Evolutionary conservation across 1,284 basidiomycete species (phyloP), one percentile per base, ranked within the genome.

Genomic region (Golubevia pallescens): DNA sequence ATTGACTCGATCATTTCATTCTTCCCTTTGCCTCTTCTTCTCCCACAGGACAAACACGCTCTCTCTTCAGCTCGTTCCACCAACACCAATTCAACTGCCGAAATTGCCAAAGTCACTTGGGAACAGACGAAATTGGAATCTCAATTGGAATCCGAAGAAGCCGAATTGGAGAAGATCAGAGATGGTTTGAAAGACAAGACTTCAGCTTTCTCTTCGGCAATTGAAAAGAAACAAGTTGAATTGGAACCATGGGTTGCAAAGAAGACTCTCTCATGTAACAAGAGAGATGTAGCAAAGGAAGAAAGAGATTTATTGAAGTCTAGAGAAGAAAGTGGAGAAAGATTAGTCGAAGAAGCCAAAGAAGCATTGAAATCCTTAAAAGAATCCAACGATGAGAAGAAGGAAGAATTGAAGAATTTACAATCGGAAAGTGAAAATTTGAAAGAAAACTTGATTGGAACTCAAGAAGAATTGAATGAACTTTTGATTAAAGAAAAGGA

Each of bases 181-280:
- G 80, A 84, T 55, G 67, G 65, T 34, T 77, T 85, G 65, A 81
- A 83, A 61, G 72, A 70, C 59, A 85, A 84, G 74, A 85, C 83
- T 14, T 70, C 76, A 48, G 69, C 67, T 28, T 81, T 85, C 63
- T 76, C 70, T 62, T 68, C 71, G 10, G 70, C 69, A 32, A 78
- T 85, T 65, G 78, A 84, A 65, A 66, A 67, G 56, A 83, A 82
- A 76, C 83, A 85, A 67, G 69, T 70, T 48, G 80, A 85, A 68
- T 75, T 85, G 8, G 78, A 81, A 61, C 83, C 83, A 13, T 85
- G 83, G 83, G 70, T 71, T 23, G 73, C 71, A 63, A 80, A 83
- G 71, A 78, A 80, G 62, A 77, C 72, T 38, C 78, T 76, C 54
- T 68, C 72, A 61, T 61, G 69, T 13, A 71, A 77, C 23, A 68